Conservation (phyloP, 2,329 filamentous ascomycete species). For the Lasiodiplodia citricola region DNA sequence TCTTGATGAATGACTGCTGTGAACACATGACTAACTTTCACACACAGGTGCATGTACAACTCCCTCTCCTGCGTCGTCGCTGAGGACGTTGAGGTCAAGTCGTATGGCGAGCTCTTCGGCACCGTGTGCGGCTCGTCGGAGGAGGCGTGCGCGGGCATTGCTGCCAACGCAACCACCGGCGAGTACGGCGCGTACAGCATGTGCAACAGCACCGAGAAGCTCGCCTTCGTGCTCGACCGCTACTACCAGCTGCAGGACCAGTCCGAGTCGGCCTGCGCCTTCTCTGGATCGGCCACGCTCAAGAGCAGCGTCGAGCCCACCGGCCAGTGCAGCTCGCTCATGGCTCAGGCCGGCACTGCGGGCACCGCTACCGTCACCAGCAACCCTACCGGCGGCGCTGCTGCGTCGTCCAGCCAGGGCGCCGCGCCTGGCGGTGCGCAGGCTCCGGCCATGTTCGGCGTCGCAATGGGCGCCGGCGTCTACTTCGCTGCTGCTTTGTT, state of each 20-base stretch:
- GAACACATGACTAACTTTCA: not conserved
- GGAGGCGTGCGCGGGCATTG: conserved; percentile 70
- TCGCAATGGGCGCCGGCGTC: conserved; percentile 51
- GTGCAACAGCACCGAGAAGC: conserved; percentile 73
- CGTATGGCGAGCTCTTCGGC: conserved; percentile 73
- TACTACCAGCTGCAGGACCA: conserved; percentile 69
- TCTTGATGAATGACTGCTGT: too few relatives aligned
- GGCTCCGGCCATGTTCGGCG: conserved; percentile 49
- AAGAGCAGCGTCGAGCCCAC: conserved; percentile 55
- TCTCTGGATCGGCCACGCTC: conserved; percentile 68
- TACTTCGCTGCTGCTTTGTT: conserved; percentile 57
- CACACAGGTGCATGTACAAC: conserved; percentile 72
- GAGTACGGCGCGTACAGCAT: conserved; percentile 79
- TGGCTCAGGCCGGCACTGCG: conserved; percentile 67
- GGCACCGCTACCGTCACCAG: conserved; percentile 62
- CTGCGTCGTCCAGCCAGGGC: conserved; percentile 29
- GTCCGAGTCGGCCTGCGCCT: conserved; percentile 68
- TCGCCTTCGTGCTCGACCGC: conserved; percentile 74
- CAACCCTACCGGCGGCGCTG: conserved; percentile 46
- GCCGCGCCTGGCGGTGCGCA: conserved; percentile 38
- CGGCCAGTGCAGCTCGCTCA: conserved; percentile 61
- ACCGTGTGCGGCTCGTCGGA: conserved; percentile 68
- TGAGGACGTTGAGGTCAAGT: conserved; percentile 59
- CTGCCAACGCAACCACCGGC: conserved; percentile 68
- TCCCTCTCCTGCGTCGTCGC: conserved; percentile 73